Conservation (phyloP, 108 stramenopile species). For the Nitzschia palea region DNA sequence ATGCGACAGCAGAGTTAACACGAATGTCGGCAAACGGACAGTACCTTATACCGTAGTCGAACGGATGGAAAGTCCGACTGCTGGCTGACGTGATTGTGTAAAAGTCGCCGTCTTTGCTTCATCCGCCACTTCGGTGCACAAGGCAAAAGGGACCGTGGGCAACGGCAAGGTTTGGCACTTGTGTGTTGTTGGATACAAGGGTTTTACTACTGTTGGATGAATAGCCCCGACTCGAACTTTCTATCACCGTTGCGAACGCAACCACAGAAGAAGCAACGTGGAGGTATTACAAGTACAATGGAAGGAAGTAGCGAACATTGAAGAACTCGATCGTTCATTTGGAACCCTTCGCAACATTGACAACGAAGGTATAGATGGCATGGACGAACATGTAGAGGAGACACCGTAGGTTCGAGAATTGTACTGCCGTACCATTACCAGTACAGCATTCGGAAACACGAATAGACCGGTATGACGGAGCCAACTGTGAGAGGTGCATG, state of each 20-base stretch:
- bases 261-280: slow-evolving; percentile 36
- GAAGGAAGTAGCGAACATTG: slow-evolving; percentile 54
- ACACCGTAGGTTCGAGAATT: slow-evolving; percentile 67
- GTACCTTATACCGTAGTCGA: no score
- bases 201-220: no score
- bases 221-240: background rate
- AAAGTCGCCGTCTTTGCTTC: no score
- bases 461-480: slow-evolving; percentile 5
- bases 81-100: no score
- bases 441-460: slow-evolving; percentile 57
- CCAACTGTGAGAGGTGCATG: background rate
- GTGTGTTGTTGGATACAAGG: no score
- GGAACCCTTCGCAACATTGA: slow-evolving; percentile 76
- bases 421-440: slow-evolving; percentile 64
- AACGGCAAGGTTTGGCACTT: no score
- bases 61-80: no score
- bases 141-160: no score
- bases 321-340: slow-evolving; percentile 55
- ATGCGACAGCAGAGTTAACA: no score
- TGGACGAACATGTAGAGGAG: slow-evolving; percentile 75
- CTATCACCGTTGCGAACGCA: slow-evolving; percentile 16
- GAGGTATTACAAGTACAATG: slow-evolving; percentile 44
- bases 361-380: slow-evolving; percentile 66
- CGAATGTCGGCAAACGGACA: no score
- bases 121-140: no score